phyloP scores from a whole-genome alignment of 768 basidiomycete species.

The Mrakia frigida region DNA sequence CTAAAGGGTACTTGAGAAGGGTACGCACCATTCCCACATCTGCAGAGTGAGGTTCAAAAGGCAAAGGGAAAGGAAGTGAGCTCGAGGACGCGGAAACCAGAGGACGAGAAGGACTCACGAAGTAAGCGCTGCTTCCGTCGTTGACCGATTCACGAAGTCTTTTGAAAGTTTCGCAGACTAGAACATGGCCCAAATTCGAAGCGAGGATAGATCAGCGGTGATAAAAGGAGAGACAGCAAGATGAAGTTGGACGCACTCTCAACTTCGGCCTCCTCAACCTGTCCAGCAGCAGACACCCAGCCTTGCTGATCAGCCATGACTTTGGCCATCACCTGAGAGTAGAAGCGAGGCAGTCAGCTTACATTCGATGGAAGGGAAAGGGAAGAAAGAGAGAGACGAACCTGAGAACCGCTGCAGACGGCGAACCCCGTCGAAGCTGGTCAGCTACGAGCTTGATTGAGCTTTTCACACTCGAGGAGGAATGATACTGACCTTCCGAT shows the following conservation, averaged over 20 bases:
- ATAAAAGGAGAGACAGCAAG: background rate
- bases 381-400: background rate
- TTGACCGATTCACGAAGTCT: constrained; percentile 77
- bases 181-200: constrained; percentile 54
- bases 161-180: constrained; percentile 46
- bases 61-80: constrained; percentile 15
- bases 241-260: constrained; percentile 51
- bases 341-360: background rate
- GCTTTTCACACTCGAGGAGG: background rate
- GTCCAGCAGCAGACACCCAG: constrained; percentile 52
- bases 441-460: background rate
- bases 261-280: constrained; percentile 49
- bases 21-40: constrained; percentile 44
- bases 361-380: background rate
- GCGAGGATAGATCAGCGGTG: constrained; percentile 50
- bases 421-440: background rate
- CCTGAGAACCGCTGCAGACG: constrained; percentile 35
- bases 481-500: constrained; percentile 61
- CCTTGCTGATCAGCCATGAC: constrained; percentile 86
- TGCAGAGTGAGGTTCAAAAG: background rate
- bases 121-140: constrained; percentile 60
- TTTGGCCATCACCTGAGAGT: constrained; percentile 86
- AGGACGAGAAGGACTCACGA: constrained; percentile 1
- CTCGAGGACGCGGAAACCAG: constrained; percentile 32
- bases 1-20: no score